A percentile compares a stretch with the other conserved stretches of the same genome.
phyloP scores from a whole-genome alignment of 2,329 filamentous ascomycete genomes.

The Aureobasidium sp. region DNA sequence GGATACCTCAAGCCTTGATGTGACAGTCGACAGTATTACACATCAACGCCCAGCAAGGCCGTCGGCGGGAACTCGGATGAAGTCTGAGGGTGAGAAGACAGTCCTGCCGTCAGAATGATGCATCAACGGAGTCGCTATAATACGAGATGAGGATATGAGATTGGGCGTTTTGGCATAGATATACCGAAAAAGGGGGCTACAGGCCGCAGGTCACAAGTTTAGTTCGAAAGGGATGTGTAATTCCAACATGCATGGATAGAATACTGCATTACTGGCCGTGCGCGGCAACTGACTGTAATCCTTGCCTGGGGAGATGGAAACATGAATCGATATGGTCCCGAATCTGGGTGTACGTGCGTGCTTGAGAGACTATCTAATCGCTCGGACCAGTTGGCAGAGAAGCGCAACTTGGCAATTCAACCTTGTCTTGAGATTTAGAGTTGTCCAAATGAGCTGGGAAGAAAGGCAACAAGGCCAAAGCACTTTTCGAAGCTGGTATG shows the following conservation, averaged over 20 bases:
- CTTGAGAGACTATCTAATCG: background rate
- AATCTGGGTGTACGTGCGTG: background rate
- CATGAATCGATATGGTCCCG: background rate
- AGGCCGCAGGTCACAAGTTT: background rate
- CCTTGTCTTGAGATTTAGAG: too few species aligned
- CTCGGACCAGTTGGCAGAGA: background rate
- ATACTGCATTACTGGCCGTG: conserved; percentile 4
- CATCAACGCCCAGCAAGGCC: background rate
- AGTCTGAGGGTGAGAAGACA: conserved; percentile 13
- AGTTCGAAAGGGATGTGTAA: background rate
- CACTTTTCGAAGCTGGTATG: background rate
- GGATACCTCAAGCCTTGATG: conserved; percentile 15
- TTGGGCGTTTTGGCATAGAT: conserved; percentile 10
- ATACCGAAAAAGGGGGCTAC: background rate
- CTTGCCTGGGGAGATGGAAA: background rate
- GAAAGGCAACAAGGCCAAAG: background rate
- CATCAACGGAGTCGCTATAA: background rate
- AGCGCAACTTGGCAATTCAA: background rate
- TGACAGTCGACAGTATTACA: conserved; percentile 6
- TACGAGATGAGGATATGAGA: background rate
- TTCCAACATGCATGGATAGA: background rate
- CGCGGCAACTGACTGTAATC: conserved; percentile 1
- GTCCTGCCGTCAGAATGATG: conserved; percentile 6
- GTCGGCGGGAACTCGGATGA: background rate
- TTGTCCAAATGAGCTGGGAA: too few species aligned